Evolutionary conservation across 352 stramenopile genomes (phyloP), one percentile per base, ranked within the genome.

Genomic region (Globisporangium irregulare): DNA sequence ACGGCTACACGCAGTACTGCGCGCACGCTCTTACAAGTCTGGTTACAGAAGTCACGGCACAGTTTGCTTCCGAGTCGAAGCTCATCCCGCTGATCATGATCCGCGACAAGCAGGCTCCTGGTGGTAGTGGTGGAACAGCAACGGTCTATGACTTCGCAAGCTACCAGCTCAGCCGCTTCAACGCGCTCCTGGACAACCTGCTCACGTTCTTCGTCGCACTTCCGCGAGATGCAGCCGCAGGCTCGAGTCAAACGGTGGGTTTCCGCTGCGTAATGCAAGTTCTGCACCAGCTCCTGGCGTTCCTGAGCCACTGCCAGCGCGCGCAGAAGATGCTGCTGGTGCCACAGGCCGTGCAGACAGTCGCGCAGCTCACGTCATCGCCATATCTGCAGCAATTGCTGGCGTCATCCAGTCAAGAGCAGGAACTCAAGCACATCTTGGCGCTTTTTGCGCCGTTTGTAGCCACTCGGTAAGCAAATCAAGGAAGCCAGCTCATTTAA

Each of bases 381-480:
- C 81, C 84, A n/a, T 89, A 86, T 65, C 69, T 92, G 67, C 78
- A 85, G 59, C 78, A 87, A 59, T 62, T 87, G 36, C 64, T 91
- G 32, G 68, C 78, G 1, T 76, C 80, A 0, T 77, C 81, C 12
- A 73, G 63, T 41, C 79, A 85, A 22, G 78, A 90, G 54, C 73
- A 72, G 29, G 80, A 90, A 43, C 72, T 88, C 15, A 70, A 81
- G 50, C 79, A 76, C 32, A 56, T 86, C 8, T 63, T 90, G 59
- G 55, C 68, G 36, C 71, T 79, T 20, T 87, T 86, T n/a, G 32
- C 38, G 5, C 74, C 80, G 63, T 86, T 74, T 55, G 50, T 68
- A 41, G 54, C 62, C 24, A 24, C 6, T 51, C 43, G 15, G 43
- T 51, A 51, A 51, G 43, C 18, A 51, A 51, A 51, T 51, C 15